phyloP scores from a whole-genome alignment of 345 rosid species.

The Aegle marmelos region DNA sequence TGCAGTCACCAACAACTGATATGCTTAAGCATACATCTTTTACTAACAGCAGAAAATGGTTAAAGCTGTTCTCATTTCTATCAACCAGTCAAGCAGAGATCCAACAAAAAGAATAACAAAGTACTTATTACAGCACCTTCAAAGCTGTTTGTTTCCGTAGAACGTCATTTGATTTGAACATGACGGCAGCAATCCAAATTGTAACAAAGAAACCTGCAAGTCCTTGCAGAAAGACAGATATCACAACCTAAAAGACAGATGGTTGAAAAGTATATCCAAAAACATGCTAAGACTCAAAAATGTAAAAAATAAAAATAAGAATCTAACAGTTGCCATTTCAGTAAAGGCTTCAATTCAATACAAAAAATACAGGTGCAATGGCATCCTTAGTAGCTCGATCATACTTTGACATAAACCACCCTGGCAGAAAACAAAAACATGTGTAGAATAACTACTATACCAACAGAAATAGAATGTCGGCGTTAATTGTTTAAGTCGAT shows the following conservation, averaged over 20 bases:
- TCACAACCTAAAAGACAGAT: conserved; percentile 16
- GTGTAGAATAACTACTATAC: background rate
- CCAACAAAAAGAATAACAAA: background rate
- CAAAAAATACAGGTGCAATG: background rate
- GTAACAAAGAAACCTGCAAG: conserved; percentile 91
- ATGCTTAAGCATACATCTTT: conserved; percentile 15
- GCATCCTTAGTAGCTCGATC: background rate
- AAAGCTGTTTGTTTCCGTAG: conserved; percentile 92
- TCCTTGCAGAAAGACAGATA: conserved; percentile 22
- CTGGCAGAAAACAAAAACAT: background rate
- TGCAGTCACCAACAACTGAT: conserved; percentile 38
- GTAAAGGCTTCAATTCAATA: background rate
- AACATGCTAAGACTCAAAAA: background rate
- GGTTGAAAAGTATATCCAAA: background rate
- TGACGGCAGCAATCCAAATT: conserved; percentile 94
- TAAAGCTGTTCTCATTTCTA: background rate
- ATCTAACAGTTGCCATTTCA: background rate
- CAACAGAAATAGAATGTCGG: background rate
- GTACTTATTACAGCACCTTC: conserved; percentile 49
- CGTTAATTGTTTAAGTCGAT: background rate
- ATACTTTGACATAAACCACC: background rate
- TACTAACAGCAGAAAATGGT: background rate
- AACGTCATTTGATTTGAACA: conserved; percentile 98
- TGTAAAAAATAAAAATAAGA: background rate
- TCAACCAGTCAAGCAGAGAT: background rate